These are phyloP conservation scores for Fusarium metavorans DNA, from an alignment of 2,329 filamentous ascomycete species.

Conservation along the genomic window DNA sequence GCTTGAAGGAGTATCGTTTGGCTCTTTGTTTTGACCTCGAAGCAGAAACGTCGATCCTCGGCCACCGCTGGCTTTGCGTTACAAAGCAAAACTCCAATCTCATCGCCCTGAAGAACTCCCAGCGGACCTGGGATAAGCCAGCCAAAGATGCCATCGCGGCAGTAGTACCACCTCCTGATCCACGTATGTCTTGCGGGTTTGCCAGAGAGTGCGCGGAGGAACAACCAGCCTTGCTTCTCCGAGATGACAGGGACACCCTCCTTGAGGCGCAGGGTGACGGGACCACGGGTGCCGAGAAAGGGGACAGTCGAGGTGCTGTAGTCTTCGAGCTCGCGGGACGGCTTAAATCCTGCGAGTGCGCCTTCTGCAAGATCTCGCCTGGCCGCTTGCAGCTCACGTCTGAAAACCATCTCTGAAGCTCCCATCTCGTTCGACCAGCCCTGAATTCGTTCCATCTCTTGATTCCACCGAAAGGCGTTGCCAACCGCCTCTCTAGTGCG, in stretches of 20 bases:
- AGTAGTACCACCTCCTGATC: constrained; percentile 94
- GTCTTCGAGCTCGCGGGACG: constrained; percentile 92
- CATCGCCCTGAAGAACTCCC: constrained; percentile 94
- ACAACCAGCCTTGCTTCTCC: constrained; percentile 97
- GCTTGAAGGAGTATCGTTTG: constrained; percentile 90
- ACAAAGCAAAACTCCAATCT: constrained; percentile 94
- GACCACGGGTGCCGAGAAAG: constrained; percentile 79
- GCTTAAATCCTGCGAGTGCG: constrained; percentile 77
- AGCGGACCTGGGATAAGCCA: constrained; percentile 88
- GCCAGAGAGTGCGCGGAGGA: constrained; percentile 81
- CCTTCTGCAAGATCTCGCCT: constrained; percentile 85
- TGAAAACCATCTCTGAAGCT: constrained; percentile 84
- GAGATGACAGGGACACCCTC: constrained; percentile 63
- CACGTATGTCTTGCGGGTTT: constrained; percentile 93
- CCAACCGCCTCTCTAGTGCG: constrained; percentile 74
- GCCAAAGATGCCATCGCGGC: constrained; percentile 95
- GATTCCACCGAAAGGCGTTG: constrained; percentile 74
- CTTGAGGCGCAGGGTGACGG: constrained; percentile 71
- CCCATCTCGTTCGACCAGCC: constrained; percentile 98
- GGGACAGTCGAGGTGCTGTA: constrained; percentile 92
- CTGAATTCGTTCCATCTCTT: constrained; percentile 90
- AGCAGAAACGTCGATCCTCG: constrained; percentile 95
- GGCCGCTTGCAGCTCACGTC: constrained; percentile 81
- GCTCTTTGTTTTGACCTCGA: constrained; percentile 98
- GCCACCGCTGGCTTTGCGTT: constrained; percentile 90